A percentile compares a stretch with the other conserved stretches of the same genome.
These are phyloP conservation scores for Oldenlandia corymbosa DNA, from an alignment of 257 asterid species.

Conservation along the genomic window DNA sequence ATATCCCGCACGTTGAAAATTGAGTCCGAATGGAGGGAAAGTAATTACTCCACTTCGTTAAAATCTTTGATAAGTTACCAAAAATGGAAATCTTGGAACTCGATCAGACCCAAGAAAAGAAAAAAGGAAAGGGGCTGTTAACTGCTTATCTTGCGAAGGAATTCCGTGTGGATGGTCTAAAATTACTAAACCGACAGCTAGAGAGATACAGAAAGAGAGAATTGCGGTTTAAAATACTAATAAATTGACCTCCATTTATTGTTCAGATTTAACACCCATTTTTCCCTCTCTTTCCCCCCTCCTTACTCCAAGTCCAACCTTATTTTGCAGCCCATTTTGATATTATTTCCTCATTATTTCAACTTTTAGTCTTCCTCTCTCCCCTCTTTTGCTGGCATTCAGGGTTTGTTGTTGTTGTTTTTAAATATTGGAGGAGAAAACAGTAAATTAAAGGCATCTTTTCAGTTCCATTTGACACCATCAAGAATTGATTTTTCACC, in stretches of 20 bases:
- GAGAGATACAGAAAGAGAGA: no score
- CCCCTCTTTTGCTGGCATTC: neutral
- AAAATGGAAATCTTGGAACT: no score
- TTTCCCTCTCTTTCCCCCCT: slow-evolving; percentile 21
- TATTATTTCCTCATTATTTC: neutral
- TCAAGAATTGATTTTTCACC: slow-evolving; percentile 16
- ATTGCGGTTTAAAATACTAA: neutral
- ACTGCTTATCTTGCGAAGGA: no score
- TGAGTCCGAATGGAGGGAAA: no score
- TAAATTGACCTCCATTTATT: no score
- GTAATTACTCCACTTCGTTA: no score
- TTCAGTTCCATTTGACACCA: neutral
- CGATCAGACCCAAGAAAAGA: no score
- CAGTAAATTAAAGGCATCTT: neutral
- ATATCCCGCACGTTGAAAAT: slow-evolving; percentile 1
- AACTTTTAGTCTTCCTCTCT: neutral
- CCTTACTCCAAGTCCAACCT: neutral
- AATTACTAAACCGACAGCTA: no score
- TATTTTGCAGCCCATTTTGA: no score
- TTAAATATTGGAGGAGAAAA: no score
- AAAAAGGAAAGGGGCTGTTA: no score
- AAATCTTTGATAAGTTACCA: neutral
- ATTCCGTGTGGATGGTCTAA: no score
- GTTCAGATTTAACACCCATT: slow-evolving; percentile 9
- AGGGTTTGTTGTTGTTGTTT: neutral